Conservation (phyloP, 495 filamentous ascomycete genomes). For the Physcia stellaris region DNA sequence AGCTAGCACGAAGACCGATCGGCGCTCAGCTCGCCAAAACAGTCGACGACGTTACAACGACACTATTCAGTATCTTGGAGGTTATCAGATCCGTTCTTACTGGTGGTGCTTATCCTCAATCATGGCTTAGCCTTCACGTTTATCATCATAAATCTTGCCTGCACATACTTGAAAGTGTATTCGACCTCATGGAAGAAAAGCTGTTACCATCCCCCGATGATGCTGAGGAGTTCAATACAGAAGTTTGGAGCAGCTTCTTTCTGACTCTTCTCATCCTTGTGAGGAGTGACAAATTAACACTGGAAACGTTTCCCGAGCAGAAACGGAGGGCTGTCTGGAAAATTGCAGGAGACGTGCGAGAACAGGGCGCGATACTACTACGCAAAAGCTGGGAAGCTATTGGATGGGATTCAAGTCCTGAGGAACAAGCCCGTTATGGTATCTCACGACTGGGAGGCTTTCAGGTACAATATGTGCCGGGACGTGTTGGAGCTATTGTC, state of each 20-base stretch:
- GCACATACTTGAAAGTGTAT: conserved; percentile 73
- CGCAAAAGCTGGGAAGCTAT: conserved; percentile 86
- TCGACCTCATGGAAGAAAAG: conserved; percentile 57
- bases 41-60: conserved; percentile 49
- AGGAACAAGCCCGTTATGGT: conserved; percentile 60
- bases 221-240: conserved; percentile 83
- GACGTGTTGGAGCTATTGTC: conserved; percentile 79
- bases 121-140: conserved; percentile 87
- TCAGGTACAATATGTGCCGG: conserved; percentile 95
- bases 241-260: conserved; percentile 90
- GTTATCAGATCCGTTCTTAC: conserved; percentile 80
- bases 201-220: conserved; percentile 82
- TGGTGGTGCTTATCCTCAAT: conserved; percentile 78
- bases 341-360: conserved; percentile 91
- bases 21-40: conserved; percentile 37
- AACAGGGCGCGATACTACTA: conserved; percentile 77
- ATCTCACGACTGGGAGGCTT: conserved; percentile 83
- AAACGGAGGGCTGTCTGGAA: conserved; percentile 96
- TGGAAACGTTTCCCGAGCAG: conserved; percentile 96
- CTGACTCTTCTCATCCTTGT: conserved; percentile 78
- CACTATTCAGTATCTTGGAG: conserved; percentile 61
- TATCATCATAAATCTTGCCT: conserved; percentile 90
- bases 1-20: conserved; percentile 56
- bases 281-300: conserved; percentile 70
- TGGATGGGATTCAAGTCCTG: conserved; percentile 81